Base-by-base conservation (phyloP, 495 filamentous ascomycete species). In the Chlorociboria aeruginascens region DNA sequence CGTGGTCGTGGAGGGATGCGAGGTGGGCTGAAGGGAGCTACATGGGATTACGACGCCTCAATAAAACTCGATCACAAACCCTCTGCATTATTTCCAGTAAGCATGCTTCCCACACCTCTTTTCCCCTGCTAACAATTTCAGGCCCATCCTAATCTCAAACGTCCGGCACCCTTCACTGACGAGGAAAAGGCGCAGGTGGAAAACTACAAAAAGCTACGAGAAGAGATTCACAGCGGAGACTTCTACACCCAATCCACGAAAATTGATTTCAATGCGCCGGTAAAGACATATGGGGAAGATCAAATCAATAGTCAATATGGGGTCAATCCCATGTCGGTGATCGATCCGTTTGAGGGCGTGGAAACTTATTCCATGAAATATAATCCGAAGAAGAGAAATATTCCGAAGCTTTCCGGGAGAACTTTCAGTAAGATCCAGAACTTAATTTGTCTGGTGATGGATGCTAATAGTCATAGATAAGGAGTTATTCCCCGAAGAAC, bases 331-430 rank as follows among this genome's bases (percentile, higher is more conserved):
- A 66, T 67, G 43, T 69, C 71, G 17, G 72, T 66, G 11, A 46
- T 71, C 29, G 70, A 77, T 55, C 70, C 73, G 29, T 77, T 77
- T 58, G 55, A 51, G 13, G 63, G 66, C 31, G 68, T 76, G 20
- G 71, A 71, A 13, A 67, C 64, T 12, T 77, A 75, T 54, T 69
- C 68, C 17, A 59, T 69, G 55, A 61, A 60, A 39, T 74, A 73
- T 50, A 53, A 51, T n/a, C 62, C 63, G 12, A 56, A 63, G 13
- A 64, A 66, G 30, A 62, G 72, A 17, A 63, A 61, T 0, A 54
- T 77, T n/a, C 74, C 74, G 0, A 65, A 73, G 40, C 62, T 75
- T 4, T 62, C 54, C 34, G 58, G 61, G 10, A 57, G 60, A 38
- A 59, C 63, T 1, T 71, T 73, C 42, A 45, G 47, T 53, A 34